These are phyloP conservation scores for Vitis cinerea DNA, from an alignment of 164 flowering plant genomes.

Conservation along the genomic window DNA sequence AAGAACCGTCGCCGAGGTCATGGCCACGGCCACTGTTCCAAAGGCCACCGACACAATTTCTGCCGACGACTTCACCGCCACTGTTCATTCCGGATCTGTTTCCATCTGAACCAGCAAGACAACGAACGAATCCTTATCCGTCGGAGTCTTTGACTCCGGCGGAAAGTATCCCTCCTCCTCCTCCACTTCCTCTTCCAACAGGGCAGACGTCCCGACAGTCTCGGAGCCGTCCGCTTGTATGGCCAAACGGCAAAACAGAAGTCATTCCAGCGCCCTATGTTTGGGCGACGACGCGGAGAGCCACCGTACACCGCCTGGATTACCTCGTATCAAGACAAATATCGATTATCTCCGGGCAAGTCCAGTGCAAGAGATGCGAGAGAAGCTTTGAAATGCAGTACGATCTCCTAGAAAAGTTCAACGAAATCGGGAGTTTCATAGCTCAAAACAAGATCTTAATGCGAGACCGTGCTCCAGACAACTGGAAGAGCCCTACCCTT, in stretches of 20 bases:
- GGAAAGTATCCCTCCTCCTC: too few species aligned
- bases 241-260: conserved; percentile 12
- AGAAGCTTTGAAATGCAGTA: conserved; percentile 22
- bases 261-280: conserved; percentile 32
- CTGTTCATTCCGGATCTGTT: too few species aligned
- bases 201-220: too few species aligned
- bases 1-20: too few species aligned
- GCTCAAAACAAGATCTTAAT: conserved; percentile 14
- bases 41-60: too few species aligned
- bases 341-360: conserved; percentile 38
- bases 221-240: too few species aligned
- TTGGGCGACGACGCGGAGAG: conserved; percentile 54
- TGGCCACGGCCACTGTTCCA: too few species aligned
- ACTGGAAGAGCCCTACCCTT: conserved; percentile 47
- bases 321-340: conserved; percentile 27
- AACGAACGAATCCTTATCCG: too few species aligned
- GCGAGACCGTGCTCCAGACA: conserved; percentile 56
- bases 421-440: conserved; percentile 27
- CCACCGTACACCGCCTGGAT: conserved; percentile 23
- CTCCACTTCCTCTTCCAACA: too few species aligned
- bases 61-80: too few species aligned
- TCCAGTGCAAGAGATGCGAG: conserved; percentile 72
- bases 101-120: too few species aligned
- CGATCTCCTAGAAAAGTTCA: conserved; percentile 37
- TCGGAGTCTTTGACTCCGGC: too few species aligned